phyloP scores from a whole-genome alignment of 208 protist species.

The Leishmania gerbilli region DNA sequence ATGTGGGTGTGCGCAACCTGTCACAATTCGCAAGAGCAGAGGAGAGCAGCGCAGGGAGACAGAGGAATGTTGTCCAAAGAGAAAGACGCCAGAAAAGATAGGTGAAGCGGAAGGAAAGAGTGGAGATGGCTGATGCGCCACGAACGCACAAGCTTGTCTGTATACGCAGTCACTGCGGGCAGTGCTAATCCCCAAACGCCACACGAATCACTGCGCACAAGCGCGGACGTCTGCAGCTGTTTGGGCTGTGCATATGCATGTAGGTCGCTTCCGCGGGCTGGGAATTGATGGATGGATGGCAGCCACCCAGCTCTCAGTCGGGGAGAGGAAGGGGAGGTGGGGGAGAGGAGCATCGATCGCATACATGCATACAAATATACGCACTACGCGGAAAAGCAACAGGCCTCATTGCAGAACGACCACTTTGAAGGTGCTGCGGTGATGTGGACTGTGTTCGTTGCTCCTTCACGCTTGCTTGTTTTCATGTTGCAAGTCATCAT shows the following conservation, averaged over 20 bases:
- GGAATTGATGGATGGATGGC: background rate
- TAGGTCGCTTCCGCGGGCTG: background rate
- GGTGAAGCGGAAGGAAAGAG: background rate
- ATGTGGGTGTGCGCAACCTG: background rate
- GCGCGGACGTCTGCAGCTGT: background rate
- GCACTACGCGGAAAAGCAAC: background rate
- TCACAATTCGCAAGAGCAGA: too few species aligned
- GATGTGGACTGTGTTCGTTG: background rate
- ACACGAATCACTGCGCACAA: background rate
- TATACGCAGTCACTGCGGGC: background rate
- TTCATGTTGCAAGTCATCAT: background rate
- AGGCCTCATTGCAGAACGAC: background rate
- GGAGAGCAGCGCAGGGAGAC: background rate
- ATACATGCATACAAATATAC: background rate
- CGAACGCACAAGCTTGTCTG: background rate
- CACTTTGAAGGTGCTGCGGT: background rate
- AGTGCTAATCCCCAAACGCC: background rate
- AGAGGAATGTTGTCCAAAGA: background rate
- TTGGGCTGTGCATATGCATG: background rate
- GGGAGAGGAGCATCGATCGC: background rate
- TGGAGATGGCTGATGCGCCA: background rate
- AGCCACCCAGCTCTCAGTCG: background rate
- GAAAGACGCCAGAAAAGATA: background rate
- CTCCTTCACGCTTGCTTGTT: background rate
- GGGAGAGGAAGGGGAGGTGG: too few species aligned